Conservation (phyloP, 2,329 filamentous ascomycete genomes). For the Immersiporthe knoxdaviesiana region DNA sequence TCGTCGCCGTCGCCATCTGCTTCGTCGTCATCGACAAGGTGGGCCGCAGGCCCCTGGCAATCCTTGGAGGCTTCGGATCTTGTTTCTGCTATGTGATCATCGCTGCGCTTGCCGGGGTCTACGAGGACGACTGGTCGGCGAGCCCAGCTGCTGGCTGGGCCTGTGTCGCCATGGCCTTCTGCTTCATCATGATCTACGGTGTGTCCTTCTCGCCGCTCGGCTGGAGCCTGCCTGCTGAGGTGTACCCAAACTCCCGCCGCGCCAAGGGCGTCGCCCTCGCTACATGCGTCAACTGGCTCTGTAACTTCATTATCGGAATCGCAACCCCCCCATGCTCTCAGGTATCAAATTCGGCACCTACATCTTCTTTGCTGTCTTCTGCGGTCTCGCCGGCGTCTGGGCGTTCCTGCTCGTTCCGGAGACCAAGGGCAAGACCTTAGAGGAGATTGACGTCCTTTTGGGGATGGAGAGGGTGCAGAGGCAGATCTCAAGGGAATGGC, state of each 20-base stretch:
- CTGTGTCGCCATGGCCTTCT: constrained; percentile 46
- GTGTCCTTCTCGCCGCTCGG: constrained; percentile 40
- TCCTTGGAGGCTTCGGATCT: constrained; percentile 54
- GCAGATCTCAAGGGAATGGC: no score
- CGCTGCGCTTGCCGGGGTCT: constrained; percentile 53
- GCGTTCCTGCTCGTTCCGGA: constrained; percentile 47
- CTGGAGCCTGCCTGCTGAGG: constrained; percentile 51
- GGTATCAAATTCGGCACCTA: constrained; percentile 55
- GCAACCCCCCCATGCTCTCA: constrained; percentile 63
- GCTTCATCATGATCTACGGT: constrained; percentile 20
- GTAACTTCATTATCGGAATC: constrained; percentile 65
- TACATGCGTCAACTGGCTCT: constrained; percentile 63
- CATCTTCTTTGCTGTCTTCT: constrained; percentile 62
- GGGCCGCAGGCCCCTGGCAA: constrained; percentile 48
- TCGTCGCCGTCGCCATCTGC: constrained; percentile 54
- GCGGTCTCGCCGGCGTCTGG: constrained; percentile 54
- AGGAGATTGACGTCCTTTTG: constrained; percentile 40
- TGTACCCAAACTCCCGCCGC: constrained; percentile 63
- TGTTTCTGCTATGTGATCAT: constrained; percentile 54
- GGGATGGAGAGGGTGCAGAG: no score
- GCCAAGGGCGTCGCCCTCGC: constrained; percentile 66
- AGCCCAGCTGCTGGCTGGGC: constrained; percentile 58
- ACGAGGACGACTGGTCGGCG: constrained; percentile 49
- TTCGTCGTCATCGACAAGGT: constrained; percentile 50
- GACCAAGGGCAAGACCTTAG: constrained; percentile 54